Conservation (phyloP, 148 eudicot species). For the Amaranthus hypochondriacus region DNA sequence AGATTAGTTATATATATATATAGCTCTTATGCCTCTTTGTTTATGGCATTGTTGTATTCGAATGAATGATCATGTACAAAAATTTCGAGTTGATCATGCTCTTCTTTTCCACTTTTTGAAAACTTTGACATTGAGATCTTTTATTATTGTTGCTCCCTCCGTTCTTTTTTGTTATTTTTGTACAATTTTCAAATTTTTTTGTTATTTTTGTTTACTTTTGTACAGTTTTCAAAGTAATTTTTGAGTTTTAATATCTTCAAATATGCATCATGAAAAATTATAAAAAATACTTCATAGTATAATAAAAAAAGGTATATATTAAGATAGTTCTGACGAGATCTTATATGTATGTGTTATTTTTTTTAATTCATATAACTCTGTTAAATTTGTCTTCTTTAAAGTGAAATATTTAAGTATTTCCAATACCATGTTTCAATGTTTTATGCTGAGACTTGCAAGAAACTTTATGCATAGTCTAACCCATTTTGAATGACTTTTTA, state of each 20-base stretch:
- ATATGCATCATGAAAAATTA: too few relatives aligned
- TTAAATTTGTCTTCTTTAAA: too few relatives aligned
- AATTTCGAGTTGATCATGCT: conserved; percentile 19
- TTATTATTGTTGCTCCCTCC: neutral
- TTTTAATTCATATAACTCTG: too few relatives aligned
- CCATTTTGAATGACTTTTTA: neutral
- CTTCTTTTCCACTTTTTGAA: neutral
- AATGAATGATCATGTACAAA: conserved; percentile 27
- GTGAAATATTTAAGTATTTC: too few relatives aligned
- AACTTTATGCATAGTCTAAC: neutral
- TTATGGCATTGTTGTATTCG: conserved; percentile 20
- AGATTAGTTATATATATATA: conserved; percentile 21
- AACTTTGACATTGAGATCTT: neutral
- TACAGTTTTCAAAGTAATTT: too few relatives aligned
- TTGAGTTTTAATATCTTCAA: too few relatives aligned
- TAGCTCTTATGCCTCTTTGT: conserved; percentile 12
- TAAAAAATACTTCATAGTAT: too few relatives aligned
- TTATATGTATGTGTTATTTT: too few relatives aligned
- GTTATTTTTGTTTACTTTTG: neutral
- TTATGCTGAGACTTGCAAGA: neutral
- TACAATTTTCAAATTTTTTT: neutral
- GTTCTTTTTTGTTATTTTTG: neutral
- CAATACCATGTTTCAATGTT: neutral
- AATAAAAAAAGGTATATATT: too few relatives aligned
- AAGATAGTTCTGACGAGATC: too few relatives aligned